phyloP scores from a whole-genome alignment of 352 stramenopile genomes.

The Pythium pectinolyticum region DNA sequence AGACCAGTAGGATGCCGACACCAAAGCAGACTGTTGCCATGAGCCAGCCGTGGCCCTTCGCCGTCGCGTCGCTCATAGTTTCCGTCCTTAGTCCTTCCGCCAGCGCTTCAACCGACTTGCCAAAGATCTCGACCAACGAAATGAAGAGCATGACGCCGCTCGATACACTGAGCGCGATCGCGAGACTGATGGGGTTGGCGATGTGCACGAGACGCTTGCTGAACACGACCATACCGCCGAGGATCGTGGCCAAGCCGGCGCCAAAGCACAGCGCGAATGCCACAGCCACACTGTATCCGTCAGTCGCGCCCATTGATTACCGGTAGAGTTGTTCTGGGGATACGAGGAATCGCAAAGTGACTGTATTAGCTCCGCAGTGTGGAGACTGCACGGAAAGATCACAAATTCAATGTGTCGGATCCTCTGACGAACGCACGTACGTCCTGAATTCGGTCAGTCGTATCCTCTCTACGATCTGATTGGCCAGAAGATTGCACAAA shows the following conservation, averaged over 20 bases:
- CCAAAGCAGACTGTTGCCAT: constrained; percentile 53
- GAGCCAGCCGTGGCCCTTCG: constrained; percentile 62
- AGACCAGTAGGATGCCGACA: constrained; percentile 53
- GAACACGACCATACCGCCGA: constrained; percentile 49
- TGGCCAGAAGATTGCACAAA: too few species aligned
- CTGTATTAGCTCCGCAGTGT: too few species aligned
- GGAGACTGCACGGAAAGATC: too few species aligned
- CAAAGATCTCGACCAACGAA: constrained; percentile 62
- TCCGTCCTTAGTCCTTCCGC: constrained; percentile 37
- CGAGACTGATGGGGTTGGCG: constrained; percentile 49
- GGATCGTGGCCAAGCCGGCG: constrained; percentile 40
- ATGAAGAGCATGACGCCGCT: constrained; percentile 80
- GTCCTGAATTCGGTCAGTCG: too few species aligned
- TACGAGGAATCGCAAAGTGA: too few species aligned
- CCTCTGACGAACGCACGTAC: too few species aligned
- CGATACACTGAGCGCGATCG: constrained; percentile 60
- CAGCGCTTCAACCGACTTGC: constrained; percentile 56
- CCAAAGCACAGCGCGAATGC: constrained; percentile 44
- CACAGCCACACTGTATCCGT: constrained; percentile 20
- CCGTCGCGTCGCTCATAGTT: constrained; percentile 42
- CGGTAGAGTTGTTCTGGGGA: too few species aligned
- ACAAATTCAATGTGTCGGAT: too few species aligned
- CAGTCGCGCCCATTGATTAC: neutral
- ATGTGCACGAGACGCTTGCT: constrained; percentile 59
- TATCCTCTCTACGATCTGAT: too few species aligned